Evolutionary conservation across 148 eudicot genomes (phyloP), one percentile per base, ranked within the genome.

Genomic region (Rhododendron henanense): DNA sequence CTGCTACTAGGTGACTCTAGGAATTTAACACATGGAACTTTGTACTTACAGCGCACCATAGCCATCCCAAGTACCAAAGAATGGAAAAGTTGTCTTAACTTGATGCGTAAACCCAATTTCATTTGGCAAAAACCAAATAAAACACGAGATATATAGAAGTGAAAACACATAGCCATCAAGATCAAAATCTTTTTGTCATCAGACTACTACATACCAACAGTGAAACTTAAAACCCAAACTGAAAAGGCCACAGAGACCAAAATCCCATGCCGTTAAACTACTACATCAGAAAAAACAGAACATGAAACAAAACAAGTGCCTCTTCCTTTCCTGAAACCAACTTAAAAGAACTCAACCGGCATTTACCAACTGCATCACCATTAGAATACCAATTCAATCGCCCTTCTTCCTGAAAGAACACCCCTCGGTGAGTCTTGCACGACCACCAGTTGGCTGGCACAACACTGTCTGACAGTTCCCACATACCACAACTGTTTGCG

Each of bases 331-430:
- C 57, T 25, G 35, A 81, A 31, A 53, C 45, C 61, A 31, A 69
- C 75, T 25, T 31, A 69, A 81, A 55, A 57, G 2, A 81, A 55
- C 69, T 55, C 69, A 53, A 33, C 48, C 37, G 10, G 71, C 71
- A 57, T 81, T 55, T 57, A 81, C 28, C 65, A 81, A 81, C 5
- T 1, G 21, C 1, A 28, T 28, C 4, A 9, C 3, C 61, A 13
- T 21, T 41, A 81, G 55, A 50, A 6, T 3, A 16, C 8, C 23
- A 18, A 2, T 71, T 86, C 88, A 86, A 44, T 86, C 88, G 4
- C 88, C 85, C 85, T 86, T 86, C 53, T 84, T 86, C 82, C 88
- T 86, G 76, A 86, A 86, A 15, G 88, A 86, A 81, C 88, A 86
- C 3, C 88, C 88, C 76, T 86, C 85, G 15, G 88, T 86, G 25